These are phyloP conservation scores for Phialemonium atrogriseum DNA, from an alignment of 2,329 filamentous ascomycete species.

Conservation along the genomic window DNA sequence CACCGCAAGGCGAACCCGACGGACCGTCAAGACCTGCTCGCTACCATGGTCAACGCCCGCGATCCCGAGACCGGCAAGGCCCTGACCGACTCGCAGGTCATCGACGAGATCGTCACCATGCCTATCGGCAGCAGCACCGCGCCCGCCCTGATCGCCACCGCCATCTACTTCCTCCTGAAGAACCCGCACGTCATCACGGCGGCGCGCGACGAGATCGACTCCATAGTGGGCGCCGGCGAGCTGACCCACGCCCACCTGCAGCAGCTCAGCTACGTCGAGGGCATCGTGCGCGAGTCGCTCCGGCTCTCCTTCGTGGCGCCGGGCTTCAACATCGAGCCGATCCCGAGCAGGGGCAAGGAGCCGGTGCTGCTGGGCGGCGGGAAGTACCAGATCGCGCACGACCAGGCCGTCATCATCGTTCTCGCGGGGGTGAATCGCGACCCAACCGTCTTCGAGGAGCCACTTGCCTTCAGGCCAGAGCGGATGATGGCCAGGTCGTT, in stretches of 20 bases:
- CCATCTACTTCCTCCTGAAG: conserved; percentile 42
- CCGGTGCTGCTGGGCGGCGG: conserved; percentile 39
- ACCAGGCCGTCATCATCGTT: conserved; percentile 41
- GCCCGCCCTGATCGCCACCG: conserved; percentile 33
- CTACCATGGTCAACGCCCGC: conserved; percentile 47
- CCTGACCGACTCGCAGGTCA: conserved; percentile 50
- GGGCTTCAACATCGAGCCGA: conserved; percentile 44
- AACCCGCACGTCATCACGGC: conserved; percentile 37
- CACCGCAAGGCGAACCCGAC: conserved; percentile 43
- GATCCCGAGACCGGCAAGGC: conserved; percentile 54
- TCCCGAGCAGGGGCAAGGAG: conserved; percentile 28
- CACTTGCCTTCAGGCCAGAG: conserved; percentile 36
- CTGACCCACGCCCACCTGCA: conserved; percentile 39
- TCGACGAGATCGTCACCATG: conserved; percentile 63
- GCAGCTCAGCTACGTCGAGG: conserved; percentile 45
- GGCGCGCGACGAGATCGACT: conserved; percentile 46
- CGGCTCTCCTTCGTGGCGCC: conserved; percentile 46
- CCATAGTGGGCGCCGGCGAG: conserved; percentile 36
- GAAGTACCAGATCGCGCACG: conserved; percentile 38
- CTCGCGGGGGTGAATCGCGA: conserved; percentile 42
- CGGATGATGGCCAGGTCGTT: conserved; percentile 39
- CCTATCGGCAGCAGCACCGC: conserved; percentile 48
- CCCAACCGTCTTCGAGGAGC: conserved; percentile 37
- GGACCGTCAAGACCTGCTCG: conserved; percentile 51
- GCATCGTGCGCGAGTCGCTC: conserved; percentile 44